These are phyloP conservation scores for Rhodomyrtus tomentosa DNA, from an alignment of 345 rosid species.

Conservation along the genomic window DNA sequence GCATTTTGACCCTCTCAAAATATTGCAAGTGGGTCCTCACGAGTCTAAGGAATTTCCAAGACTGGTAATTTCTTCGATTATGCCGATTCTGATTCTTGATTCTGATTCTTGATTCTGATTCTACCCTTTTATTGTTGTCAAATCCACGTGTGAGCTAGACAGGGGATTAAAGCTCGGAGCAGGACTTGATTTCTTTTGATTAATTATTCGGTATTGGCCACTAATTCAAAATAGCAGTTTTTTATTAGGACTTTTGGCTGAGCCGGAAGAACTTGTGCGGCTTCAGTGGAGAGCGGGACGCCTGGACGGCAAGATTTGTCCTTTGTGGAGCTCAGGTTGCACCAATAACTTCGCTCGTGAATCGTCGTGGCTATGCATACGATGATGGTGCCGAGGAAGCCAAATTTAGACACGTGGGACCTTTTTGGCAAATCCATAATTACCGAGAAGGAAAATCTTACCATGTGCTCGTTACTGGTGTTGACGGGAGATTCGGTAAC, in stretches of 20 bases:
- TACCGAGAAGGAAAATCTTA: too few species aligned
- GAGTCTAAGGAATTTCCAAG: neutral
- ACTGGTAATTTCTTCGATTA: neutral
- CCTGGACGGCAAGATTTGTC: neutral
- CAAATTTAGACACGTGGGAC: fast-evolving
- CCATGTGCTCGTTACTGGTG: too few species aligned
- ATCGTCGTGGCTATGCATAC: too few species aligned
- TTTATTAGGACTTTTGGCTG: neutral
- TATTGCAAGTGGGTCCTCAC: neutral
- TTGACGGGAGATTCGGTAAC: too few species aligned
- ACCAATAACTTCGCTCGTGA: neutral
- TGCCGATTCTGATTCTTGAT: neutral
- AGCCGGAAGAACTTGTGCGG: neutral
- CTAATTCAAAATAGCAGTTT: neutral
- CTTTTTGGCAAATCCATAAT: too few species aligned
- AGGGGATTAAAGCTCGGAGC: neutral
- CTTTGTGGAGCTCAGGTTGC: neutral
- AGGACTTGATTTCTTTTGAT: neutral
- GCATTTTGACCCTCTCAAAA: neutral
- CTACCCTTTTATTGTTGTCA: neutral
- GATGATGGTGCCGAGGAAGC: fast-evolving
- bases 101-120: neutral
- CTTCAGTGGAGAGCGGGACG: neutral
- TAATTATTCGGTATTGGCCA: neutral
- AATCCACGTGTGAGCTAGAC: neutral